Conservation (phyloP, 352 stramenopile genomes). For the Phytophthora boehmeriae region DNA sequence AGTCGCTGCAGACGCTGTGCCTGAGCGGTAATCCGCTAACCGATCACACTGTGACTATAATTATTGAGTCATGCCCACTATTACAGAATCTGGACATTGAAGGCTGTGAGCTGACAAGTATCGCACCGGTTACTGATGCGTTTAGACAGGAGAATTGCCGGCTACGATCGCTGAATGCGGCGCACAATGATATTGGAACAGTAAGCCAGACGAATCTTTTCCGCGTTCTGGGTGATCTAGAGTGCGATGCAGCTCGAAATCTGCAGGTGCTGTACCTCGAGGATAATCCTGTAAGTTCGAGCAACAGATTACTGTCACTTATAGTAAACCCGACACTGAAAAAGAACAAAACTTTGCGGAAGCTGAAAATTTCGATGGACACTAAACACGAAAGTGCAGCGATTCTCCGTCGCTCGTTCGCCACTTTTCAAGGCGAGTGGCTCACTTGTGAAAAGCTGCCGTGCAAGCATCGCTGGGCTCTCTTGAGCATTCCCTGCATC, state of each 20-base stretch:
- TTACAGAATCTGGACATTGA: conserved; percentile 45
- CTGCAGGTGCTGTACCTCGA: conserved; percentile 43
- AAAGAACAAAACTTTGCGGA: conserved; percentile 30
- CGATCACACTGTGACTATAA: conserved; percentile 15
- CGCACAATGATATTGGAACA: conserved; percentile 41
- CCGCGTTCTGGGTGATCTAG: conserved; percentile 21
- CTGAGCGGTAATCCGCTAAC: conserved; percentile 37
- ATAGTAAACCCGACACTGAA: conserved; percentile 16
- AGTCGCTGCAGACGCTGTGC: conserved; percentile 32
- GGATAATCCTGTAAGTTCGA: conserved; percentile 36
- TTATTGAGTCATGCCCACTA: conserved; percentile 43
- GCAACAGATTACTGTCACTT: conserved; percentile 17
- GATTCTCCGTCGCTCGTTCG: conserved; percentile 4
- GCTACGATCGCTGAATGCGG: conserved; percentile 39
- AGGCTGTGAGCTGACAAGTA: conserved; percentile 39
- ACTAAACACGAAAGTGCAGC: neutral
- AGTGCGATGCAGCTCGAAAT: conserved; percentile 14
- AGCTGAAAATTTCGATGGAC: conserved; percentile 33
- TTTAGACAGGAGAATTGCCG: conserved; percentile 26
- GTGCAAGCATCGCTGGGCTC: conserved; percentile 20
- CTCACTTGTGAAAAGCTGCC: conserved; percentile 30
- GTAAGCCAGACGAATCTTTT: conserved; percentile 35
- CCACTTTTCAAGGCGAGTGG: conserved; percentile 21
- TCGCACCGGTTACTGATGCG: conserved; percentile 31
- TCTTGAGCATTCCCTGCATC: conserved; percentile 26